A percentile compares a stretch with the other conserved stretches of the same genome.
Evolutionary conservation across 306 rosid species (phyloP).

Genomic region (Fragaria vesca): DNA sequence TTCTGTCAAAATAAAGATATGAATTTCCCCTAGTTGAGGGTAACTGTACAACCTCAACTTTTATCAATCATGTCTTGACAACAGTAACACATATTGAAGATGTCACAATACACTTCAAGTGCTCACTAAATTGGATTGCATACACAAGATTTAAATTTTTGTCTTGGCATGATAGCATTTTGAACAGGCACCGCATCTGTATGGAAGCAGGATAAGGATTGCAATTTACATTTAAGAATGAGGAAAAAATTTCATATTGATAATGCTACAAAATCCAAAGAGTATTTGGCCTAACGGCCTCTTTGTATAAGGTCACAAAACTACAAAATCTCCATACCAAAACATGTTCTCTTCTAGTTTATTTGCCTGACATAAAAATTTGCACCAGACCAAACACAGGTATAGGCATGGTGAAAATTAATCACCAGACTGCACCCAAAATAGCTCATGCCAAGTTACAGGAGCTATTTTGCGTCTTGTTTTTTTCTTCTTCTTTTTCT

Average conservation of each 20-base stretch:
- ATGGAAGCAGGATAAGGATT: background rate
- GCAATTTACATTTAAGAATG: background rate
- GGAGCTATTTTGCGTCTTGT: background rate
- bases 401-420: background rate
- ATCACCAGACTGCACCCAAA: background rate
- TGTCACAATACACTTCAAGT: no score
- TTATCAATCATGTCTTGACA: background rate
- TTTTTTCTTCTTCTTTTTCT: background rate
- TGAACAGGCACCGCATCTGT: background rate
- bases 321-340: no score
- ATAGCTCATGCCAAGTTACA: background rate
- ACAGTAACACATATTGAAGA: no score
- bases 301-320: background rate
- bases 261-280: background rate
- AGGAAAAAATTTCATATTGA: background rate
- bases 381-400: background rate
- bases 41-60: background rate
- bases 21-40: background rate
- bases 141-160: background rate
- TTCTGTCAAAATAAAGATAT: background rate
- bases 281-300: background rate
- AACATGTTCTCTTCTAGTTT: background rate
- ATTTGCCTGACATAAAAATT: background rate
- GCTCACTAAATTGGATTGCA: background rate
- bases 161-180: background rate